These are phyloP conservation scores for Botrytis pseudocinerea DNA, from an alignment of 2,329 filamentous ascomycete species.

Conservation along the genomic window DNA sequence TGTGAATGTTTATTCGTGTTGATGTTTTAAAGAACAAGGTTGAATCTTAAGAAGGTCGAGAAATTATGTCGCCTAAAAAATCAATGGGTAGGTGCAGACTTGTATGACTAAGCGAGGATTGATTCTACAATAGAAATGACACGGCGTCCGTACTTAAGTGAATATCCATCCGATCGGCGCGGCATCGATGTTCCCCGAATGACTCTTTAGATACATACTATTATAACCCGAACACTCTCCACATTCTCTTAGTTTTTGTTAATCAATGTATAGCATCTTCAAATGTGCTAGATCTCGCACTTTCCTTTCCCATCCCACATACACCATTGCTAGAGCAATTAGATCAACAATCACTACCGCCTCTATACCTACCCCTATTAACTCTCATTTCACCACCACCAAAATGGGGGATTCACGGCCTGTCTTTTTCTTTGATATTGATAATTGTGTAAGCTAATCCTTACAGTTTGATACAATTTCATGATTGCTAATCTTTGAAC, in stretches of 20 bases:
- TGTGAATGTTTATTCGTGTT: conserved; percentile 10
- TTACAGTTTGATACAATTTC: conserved; percentile 58
- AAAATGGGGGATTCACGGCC: conserved; percentile 43
- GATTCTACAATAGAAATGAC: not conserved
- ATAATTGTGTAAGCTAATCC: conserved; percentile 92
- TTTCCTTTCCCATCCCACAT: conserved; percentile 4
- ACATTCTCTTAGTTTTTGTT: not conserved
- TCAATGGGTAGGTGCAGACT: not conserved
- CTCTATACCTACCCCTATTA: not conserved
- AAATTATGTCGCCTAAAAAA: conserved; percentile 21
- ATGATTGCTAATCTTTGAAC: not conserved
- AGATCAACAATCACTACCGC: conserved; percentile 7
- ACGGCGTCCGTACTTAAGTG: not conserved
- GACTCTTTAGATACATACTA: conserved; percentile 13
- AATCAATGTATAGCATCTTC: conserved; percentile 13
- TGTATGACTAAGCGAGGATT: conserved; percentile 4
- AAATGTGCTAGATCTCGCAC: conserved; percentile 14
- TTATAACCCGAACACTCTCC: not conserved
- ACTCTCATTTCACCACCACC: conserved; percentile 1
- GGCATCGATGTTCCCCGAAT: conserved; percentile 1
- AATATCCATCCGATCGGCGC: not conserved
- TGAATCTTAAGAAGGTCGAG: not conserved
- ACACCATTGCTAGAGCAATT: conserved; percentile 11
- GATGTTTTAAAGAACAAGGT: not conserved
- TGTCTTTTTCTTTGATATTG: conserved; percentile 85